Conservation (phyloP, 2,329 filamentous ascomycete species). For the Aspergillus tubingensis region DNA sequence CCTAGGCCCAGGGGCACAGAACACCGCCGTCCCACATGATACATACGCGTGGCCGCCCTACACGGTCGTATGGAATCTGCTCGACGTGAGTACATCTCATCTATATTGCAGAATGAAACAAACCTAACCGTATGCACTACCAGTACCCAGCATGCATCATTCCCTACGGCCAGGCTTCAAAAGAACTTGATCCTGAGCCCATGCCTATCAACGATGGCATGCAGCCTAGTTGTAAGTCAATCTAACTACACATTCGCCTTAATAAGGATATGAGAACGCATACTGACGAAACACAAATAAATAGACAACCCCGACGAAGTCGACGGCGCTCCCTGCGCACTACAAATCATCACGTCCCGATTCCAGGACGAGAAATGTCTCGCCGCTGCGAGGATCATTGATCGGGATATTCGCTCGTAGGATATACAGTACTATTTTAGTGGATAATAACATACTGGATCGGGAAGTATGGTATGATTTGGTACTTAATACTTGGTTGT, state of each 20-base stretch:
- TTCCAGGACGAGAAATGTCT: constrained; percentile 54
- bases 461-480: too few relatives aligned
- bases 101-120: too few relatives aligned
- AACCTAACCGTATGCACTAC: neutral
- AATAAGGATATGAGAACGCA: too few relatives aligned
- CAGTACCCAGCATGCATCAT: constrained; percentile 56
- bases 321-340: constrained; percentile 49
- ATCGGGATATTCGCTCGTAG: constrained; percentile 22
- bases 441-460: too few relatives aligned
- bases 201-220: constrained; percentile 32
- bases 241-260: neutral
- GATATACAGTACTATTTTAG: neutral
- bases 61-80: constrained; percentile 54
- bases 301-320: constrained; percentile 45
- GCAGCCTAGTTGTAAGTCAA: constrained; percentile 30
- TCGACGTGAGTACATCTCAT: constrained; percentile 47
- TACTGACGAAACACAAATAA: too few relatives aligned
- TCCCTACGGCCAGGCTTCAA: constrained; percentile 47
- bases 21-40: constrained; percentile 56
- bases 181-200: constrained; percentile 40
- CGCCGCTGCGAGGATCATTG: constrained; percentile 33
- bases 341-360: constrained; percentile 51
- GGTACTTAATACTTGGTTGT: too few relatives aligned
- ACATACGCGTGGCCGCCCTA: constrained; percentile 42
- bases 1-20: constrained; percentile 52